A percentile compares a stretch with the other conserved stretches of the same genome.
These are phyloP conservation scores for Suhomyces kilbournensis DNA, from an alignment of 805 yeast genomes.

Conservation along the genomic window DNA sequence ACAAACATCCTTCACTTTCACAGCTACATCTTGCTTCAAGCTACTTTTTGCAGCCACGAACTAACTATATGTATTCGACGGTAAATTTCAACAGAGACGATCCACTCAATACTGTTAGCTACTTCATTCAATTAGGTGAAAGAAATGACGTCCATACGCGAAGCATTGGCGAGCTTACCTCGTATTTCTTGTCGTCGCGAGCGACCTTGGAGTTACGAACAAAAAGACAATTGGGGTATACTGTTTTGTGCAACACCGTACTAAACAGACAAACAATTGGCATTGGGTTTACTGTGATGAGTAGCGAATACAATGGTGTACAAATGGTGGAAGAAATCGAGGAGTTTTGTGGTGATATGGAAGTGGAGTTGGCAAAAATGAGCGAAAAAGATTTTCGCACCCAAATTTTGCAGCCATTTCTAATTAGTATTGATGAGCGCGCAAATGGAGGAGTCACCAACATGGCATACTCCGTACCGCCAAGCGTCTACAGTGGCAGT, in stretches of 20 bases:
- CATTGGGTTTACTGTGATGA: constrained; percentile 54
- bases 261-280: constrained; percentile 53
- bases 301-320: constrained; percentile 43
- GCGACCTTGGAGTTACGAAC: constrained; percentile 49
- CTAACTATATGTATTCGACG: constrained; percentile 25
- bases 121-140: constrained; percentile 56
- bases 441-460: constrained; percentile 17
- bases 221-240: constrained; percentile 60
- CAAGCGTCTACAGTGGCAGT: constrained; percentile 27
- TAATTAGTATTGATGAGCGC: constrained; percentile 13
- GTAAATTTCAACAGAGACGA: constrained; percentile 38
- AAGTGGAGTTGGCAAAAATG: constrained; percentile 22
- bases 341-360: constrained; percentile 45
- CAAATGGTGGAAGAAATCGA: constrained; percentile 46
- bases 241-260: constrained; percentile 56
- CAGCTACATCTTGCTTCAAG: constrained; percentile 33
- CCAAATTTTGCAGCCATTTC: constrained; percentile 35
- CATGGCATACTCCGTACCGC: constrained; percentile 20
- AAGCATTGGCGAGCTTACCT: constrained; percentile 45
- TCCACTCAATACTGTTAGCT: constrained; percentile 50
- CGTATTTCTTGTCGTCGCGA: constrained; percentile 44
- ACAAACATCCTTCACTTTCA: constrained; percentile 3
- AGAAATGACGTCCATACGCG: constrained; percentile 32
- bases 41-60: constrained; percentile 14
- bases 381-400: constrained; percentile 34